Evolutionary conservation across 2,329 filamentous ascomycete species (phyloP).

Genomic region (Scedosporium minutisporum): DNA sequence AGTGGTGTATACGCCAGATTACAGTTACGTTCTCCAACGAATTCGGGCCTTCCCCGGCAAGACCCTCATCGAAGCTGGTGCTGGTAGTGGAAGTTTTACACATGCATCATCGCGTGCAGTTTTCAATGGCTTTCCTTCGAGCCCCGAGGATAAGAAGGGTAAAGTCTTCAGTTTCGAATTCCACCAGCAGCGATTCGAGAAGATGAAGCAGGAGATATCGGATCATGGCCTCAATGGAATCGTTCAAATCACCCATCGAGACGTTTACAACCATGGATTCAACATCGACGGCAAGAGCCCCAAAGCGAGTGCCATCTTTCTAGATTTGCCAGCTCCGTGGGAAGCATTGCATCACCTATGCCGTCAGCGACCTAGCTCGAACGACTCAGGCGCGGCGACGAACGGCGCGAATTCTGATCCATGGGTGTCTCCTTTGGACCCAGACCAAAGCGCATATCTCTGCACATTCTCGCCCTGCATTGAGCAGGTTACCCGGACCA

Average conservation of each 20-base stretch:
- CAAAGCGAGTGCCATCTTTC: slow-evolving; percentile 61
- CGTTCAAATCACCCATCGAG: slow-evolving; percentile 65
- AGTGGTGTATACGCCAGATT: slow-evolving; percentile 80
- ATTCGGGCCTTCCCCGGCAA: slow-evolving; percentile 65
- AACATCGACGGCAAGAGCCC: slow-evolving; percentile 46
- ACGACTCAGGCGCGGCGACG: slow-evolving; percentile 10
- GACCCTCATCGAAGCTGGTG: slow-evolving; percentile 68
- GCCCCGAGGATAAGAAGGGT: slow-evolving; percentile 39
- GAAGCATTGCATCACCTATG: slow-evolving; percentile 68
- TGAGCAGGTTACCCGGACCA: slow-evolving; percentile 84
- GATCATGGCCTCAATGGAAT: slow-evolving; percentile 56
- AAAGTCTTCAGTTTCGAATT: slow-evolving; percentile 79
- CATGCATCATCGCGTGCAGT: slow-evolving; percentile 69
- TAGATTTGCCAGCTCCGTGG: slow-evolving; percentile 77
- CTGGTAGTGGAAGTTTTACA: slow-evolving; percentile 75
- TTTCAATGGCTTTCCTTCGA: slow-evolving; percentile 57
- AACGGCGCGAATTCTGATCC: background rate
- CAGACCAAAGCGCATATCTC: slow-evolving; percentile 62
- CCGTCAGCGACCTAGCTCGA: slow-evolving; percentile 31
- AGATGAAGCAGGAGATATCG: slow-evolving; percentile 59
- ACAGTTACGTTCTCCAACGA: slow-evolving; percentile 73
- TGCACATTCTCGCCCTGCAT: slow-evolving; percentile 97
- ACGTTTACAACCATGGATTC: slow-evolving; percentile 72
- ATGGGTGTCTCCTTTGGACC: slow-evolving; percentile 58
- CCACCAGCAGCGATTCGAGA: slow-evolving; percentile 60